Evolutionary conservation across 306 rosid species (phyloP).

Genomic region (Rosa lucieae): DNA sequence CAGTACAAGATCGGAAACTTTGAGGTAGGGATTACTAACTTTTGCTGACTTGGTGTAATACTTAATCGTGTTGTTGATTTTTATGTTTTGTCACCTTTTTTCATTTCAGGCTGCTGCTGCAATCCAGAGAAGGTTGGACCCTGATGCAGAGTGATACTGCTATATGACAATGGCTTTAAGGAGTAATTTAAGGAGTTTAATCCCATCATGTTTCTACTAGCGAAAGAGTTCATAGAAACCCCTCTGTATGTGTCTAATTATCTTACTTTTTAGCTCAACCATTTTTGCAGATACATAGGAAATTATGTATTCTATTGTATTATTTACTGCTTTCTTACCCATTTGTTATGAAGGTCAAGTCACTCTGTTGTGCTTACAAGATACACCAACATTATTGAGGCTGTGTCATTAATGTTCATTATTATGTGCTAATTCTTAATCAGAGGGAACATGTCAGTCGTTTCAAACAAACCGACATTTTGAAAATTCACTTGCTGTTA

Average conservation of each 20-base stretch:
- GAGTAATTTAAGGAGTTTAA: not conserved
- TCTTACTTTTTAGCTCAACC: slow-evolving; percentile 2
- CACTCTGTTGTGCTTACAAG: not conserved
- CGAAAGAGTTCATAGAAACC: not conserved
- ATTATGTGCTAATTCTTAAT: too few relatives aligned
- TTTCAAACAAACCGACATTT: not conserved
- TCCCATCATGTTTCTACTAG: not conserved
- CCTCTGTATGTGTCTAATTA: not conserved
- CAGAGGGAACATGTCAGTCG: not conserved
- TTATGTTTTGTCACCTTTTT: slow-evolving; percentile 18
- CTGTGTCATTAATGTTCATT: not conserved
- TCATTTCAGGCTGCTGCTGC: slow-evolving; percentile 88
- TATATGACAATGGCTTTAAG: slow-evolving; percentile 29
- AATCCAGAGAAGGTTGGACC: slow-evolving; percentile 93
- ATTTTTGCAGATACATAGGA: slow-evolving; percentile 17
- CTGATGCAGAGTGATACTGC: slow-evolving; percentile 80
- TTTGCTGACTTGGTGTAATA: not conserved
- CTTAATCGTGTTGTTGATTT: slow-evolving; percentile 8
- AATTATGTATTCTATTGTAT: not conserved
- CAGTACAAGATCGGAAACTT: slow-evolving; percentile 91
- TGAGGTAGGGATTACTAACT: slow-evolving; percentile 53
- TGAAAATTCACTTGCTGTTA: not conserved
- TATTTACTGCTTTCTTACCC: not conserved
- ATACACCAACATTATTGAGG: not conserved
- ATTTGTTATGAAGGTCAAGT: not conserved